Conservation (phyloP, 805 yeast species). For the Candida berthetii region DNA sequence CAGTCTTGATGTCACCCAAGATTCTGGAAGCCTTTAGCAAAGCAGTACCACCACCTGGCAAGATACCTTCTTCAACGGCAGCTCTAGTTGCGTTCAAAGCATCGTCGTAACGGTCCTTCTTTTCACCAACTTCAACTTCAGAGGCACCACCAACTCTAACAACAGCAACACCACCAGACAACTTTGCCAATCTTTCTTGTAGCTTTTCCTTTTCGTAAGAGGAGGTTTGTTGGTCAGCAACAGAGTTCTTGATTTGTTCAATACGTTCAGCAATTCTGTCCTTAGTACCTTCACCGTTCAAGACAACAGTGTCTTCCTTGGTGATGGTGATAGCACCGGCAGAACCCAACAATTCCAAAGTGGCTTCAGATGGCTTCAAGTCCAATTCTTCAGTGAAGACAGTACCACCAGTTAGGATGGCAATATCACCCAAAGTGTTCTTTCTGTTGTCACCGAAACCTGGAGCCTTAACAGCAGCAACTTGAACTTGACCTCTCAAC, state of each 20-base stretch:
- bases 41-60: slow-evolving; percentile 99
- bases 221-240: slow-evolving; percentile 62
- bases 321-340: slow-evolving; percentile 90
- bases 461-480: slow-evolving; percentile 96
- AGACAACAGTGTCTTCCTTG: slow-evolving; percentile 90
- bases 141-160: slow-evolving; percentile 96
- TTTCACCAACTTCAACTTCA: slow-evolving; percentile 98
- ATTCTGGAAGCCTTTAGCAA: slow-evolving; percentile 83
- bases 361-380: slow-evolving; percentile 91
- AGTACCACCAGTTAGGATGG: slow-evolving; percentile 92
- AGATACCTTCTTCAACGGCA: slow-evolving; percentile 96
- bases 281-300: slow-evolving; percentile 89
- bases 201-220: slow-evolving; percentile 96
- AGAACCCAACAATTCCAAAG: slow-evolving; percentile 83
- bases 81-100: slow-evolving; percentile 98
- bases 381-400: slow-evolving; percentile 84
- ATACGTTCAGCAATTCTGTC: slow-evolving; percentile 78
- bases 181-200: slow-evolving; percentile 95
- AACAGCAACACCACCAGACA: slow-evolving; percentile 98
- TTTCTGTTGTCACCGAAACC: slow-evolving; percentile 99
- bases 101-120: slow-evolving; percentile 98
- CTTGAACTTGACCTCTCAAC: slow-evolving; percentile 97
- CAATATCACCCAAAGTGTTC: slow-evolving; percentile 93
- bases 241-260: slow-evolving; percentile 84
- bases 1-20: slow-evolving; percentile 64